Base-by-base conservation (phyloP, 768 basidiomycete genomes). In the Paxillus ammoniavirescens region DNA sequence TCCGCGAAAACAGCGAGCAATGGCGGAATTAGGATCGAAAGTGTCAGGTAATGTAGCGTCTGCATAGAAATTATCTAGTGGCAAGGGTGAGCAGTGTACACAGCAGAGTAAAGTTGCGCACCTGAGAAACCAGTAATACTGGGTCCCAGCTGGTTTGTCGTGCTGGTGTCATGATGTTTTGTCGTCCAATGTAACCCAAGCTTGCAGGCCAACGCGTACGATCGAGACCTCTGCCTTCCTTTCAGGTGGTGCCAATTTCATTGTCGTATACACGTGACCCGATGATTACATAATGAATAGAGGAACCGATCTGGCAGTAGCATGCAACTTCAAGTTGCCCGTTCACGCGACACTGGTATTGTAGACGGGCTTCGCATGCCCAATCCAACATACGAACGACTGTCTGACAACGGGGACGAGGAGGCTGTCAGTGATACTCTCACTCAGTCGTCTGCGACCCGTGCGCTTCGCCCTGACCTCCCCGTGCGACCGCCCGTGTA, bases 31-130 rank as follows among this genome's bases (percentile, higher is more conserved):
- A 97, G 75, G 54, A 97, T 56, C 23, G 87, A 84, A 54, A 98
- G 82, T 13, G 91, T 89, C 54, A 99, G 75, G 72, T 99, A 98
- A 74, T 98, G 97, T 33, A 98, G 72, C 1, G 93, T 85, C 73
- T 98, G 96, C 65, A 98, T 78, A 8, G 91, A 84, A 57, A 99
- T 82, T 62, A 99, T 98, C 93, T 99, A 62, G 55, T 26, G 47
- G 41, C 50, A 18, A 43, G 33, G 7, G 40, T 58, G 6, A 51
- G 50, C 3, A n/a, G 37, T 40, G 37, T 40, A 37, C n/a, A 42
- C 42, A 15, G 35, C 8, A 15, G 12, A 17, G 13, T 6, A 33
- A 17, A 5, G 4, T 8, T 1, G 41, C 33, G 68, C 77, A 83
- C 93, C 77, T 97, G 93, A 54, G 91, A 93, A 59, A 94, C 77